phyloP scores from a whole-genome alignment of 306 rosid species.

The Carpinus viminea region DNA sequence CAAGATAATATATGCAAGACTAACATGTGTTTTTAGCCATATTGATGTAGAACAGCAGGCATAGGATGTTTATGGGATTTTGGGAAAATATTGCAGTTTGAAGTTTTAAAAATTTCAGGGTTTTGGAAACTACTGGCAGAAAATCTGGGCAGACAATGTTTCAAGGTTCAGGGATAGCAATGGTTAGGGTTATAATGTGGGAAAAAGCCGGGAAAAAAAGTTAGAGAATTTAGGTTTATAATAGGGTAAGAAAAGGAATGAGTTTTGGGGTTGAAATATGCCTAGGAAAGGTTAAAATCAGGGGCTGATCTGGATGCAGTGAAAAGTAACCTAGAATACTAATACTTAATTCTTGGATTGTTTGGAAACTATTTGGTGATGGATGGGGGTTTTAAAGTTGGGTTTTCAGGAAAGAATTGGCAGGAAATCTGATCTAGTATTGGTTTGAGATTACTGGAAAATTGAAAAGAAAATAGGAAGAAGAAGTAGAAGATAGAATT shows the following conservation, averaged over 20 bases:
- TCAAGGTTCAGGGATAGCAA: background rate
- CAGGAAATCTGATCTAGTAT: background rate
- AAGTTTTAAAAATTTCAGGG: background rate
- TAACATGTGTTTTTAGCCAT: background rate
- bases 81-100: background rate
- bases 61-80: background rate
- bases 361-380: background rate
- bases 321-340: background rate
- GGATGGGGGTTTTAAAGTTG: background rate
- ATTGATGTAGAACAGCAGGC: background rate
- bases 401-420: background rate
- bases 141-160: background rate
- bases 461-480: background rate
- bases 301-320: background rate
- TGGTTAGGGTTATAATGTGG: background rate
- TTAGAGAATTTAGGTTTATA: background rate
- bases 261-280: background rate
- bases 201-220: background rate
- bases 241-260: background rate
- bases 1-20: background rate
- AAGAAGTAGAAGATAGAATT: background rate
- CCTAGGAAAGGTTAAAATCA: background rate
- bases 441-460: background rate
- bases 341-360: background rate
- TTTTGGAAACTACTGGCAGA: background rate